Evolutionary conservation across 306 rosid species (phyloP), one percentile per base, ranked within the genome.

Genomic region (Senna siamea): DNA sequence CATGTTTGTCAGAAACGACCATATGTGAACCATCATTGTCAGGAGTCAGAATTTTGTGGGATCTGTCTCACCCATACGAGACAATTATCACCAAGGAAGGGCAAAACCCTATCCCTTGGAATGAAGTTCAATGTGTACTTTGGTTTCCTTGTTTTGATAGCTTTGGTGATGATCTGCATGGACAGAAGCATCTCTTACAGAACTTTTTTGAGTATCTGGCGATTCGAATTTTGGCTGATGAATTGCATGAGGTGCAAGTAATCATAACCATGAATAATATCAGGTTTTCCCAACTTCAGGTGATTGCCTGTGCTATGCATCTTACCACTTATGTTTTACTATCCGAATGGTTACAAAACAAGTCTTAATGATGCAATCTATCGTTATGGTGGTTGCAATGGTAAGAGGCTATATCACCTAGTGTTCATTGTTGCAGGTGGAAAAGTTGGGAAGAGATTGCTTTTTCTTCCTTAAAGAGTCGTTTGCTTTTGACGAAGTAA

Each of bases 231-330:
- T 66, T 93, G 81, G 91, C 81, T 10, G 89, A 87, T 84, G 81
- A 59, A 37, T 69, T 93, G 78, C 19, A 6, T 2, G 78, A 84
- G 44, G 79, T 88, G 73, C 82, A 43, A 66, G 90, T 90, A 74
- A 78, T 93, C 76, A 80, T 93, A 78, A 88, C 93, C 70, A 88
- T 87, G 95, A 90, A 88, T 48, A 90, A 88, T 61, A 47, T 90
- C 76, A 89, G 89, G 74, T 93, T 93, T 85, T 84, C 98, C 18
- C 92, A 81, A 75, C 90, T 90, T 48, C 87, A 88, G 98, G 98
- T 93, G 78, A 84, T 43, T 47, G 41, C 54, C 44, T 47, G 26
- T 50, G 44, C 52, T 47, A 30, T 37, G 37, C 4, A 38, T 60
- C 11, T 4, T 18, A 2, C 9, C 28, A 6, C 72, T 23, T 69